Base-by-base conservation (phyloP, 78 protist genomes). In the Speleostelium caveatum region DNA sequence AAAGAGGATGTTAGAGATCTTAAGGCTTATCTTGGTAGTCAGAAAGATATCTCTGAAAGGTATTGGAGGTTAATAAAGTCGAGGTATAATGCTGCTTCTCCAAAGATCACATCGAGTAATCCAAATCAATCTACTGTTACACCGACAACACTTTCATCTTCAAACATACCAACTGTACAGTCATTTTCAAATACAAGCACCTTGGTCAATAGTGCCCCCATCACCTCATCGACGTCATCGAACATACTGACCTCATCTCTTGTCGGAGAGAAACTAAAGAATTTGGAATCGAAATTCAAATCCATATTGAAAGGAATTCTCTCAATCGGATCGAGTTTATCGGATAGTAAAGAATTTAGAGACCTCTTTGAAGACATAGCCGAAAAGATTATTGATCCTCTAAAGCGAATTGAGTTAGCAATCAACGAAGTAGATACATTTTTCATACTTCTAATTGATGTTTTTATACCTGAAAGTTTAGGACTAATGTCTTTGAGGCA, bases 1-100 rank as follows among this genome's bases (percentile, higher is more conserved):
- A 83, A 83, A 69, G 90, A 83, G 30, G 90, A 83, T 69, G 79
- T 83, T 32, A 55, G 90, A 60, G 90, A 83, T 71, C 55, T 83
- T 19, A 83, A 83, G 42, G 63, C 75, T 5, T 69, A 83, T 49
- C 39, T 83, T 3, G 42, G 49, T 32, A 72, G 77, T 72, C 75
- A 73, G 56, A 83, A 69, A n/a, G 90, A 83, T 12, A 71, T 51
- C 3, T 38, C 83, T 3, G 90, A 83, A 32, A 35, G 26, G 21
- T 83, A 83, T 69, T 69, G 67, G 78, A 35, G 24, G 22, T 12
- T 67, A 6, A 58, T 83, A 1, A 83, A 83, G 65, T 32, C 38
- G 56, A 55, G 78, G 42, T 83, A 83, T n/a, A 77, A 83, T 45
- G n/a, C 60, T 14, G n/a, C 61, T 7, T 72, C 77, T 22, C 71